Conservation (phyloP, 768 basidiomycete genomes). For the Amanita phalloides region DNA sequence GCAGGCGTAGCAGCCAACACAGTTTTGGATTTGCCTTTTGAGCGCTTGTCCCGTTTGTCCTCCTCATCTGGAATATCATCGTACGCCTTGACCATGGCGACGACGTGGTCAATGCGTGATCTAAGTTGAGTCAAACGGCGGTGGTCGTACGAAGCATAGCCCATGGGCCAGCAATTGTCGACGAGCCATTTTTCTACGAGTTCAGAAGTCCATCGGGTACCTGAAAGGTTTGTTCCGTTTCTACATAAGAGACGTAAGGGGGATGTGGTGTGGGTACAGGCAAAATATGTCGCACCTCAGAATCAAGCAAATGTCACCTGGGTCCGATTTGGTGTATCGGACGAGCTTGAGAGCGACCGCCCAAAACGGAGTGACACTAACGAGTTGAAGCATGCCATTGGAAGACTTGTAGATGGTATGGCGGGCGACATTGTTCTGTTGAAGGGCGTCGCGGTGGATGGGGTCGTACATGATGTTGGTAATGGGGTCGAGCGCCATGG, state of each 20-base stretch:
- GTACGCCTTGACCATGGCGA: conserved; percentile 20
- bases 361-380: conserved; percentile 66
- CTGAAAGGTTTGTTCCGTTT: conserved; percentile 42
- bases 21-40: not conserved
- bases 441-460: conserved; percentile 42
- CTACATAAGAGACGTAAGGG: conserved; percentile 13
- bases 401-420: conserved; percentile 49
- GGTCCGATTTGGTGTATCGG: conserved; percentile 52
- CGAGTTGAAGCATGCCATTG: conserved; percentile 37
- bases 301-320: conserved; percentile 55
- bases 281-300: conserved; percentile 33
- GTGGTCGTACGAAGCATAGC: conserved; percentile 38
- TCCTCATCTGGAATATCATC: not conserved
- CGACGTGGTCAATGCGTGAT: conserved; percentile 43
- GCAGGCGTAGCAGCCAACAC: not conserved
- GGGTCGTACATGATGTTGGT: conserved; percentile 36
- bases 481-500: conserved; percentile 39
- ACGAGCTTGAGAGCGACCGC: conserved; percentile 64
- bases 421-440: conserved; percentile 35
- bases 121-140: conserved; percentile 33
- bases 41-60: not conserved
- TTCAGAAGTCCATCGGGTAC: conserved; percentile 42
- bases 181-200: conserved; percentile 48
- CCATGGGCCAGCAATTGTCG: conserved; percentile 53
- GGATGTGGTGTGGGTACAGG: not conserved